Evolutionary conservation across 140 eudicot species (phyloP).

Genomic region (Oenanthe javanica): DNA sequence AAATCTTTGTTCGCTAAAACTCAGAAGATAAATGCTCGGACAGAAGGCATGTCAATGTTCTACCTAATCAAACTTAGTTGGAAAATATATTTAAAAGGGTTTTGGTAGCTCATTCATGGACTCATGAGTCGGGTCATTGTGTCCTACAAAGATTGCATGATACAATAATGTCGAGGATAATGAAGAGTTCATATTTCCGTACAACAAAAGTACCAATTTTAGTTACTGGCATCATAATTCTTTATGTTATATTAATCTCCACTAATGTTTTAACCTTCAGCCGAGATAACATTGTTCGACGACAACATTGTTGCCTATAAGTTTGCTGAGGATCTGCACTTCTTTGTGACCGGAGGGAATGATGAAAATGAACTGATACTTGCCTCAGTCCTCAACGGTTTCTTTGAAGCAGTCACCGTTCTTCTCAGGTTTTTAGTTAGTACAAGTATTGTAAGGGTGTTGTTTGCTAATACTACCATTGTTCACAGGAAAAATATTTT

Average conservation of each 20-base stretch:
- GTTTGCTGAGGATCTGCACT: constrained; percentile 77
- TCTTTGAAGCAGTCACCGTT: constrained; percentile 63
- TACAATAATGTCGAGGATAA: neutral
- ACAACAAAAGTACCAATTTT: neutral
- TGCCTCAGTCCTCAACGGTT: constrained; percentile 69
- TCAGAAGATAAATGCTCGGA: constrained; percentile 71
- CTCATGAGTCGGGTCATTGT: neutral
- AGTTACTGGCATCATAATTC: neutral
- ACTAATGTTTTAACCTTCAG: constrained; percentile 24
- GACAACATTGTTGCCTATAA: constrained; percentile 56
- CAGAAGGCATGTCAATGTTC: constrained; percentile 36
- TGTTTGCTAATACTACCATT: neutral
- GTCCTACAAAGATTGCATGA: neutral
- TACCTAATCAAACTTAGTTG: neutral
- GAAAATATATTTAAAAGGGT: neutral
- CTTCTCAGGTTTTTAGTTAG: constrained; percentile 44
- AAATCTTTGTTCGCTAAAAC: constrained; percentile 61
- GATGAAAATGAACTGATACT: constrained; percentile 65
- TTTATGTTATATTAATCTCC: neutral
- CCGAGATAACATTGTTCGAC: constrained; percentile 78
- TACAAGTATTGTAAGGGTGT: neutral
- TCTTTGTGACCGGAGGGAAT: constrained; percentile 76
- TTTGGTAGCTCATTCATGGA: neutral
- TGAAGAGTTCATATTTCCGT: neutral
- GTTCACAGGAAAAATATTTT: neutral